Conservation (phyloP, 1,284 basidiomycete species). For the Inonotus obliquus region DNA sequence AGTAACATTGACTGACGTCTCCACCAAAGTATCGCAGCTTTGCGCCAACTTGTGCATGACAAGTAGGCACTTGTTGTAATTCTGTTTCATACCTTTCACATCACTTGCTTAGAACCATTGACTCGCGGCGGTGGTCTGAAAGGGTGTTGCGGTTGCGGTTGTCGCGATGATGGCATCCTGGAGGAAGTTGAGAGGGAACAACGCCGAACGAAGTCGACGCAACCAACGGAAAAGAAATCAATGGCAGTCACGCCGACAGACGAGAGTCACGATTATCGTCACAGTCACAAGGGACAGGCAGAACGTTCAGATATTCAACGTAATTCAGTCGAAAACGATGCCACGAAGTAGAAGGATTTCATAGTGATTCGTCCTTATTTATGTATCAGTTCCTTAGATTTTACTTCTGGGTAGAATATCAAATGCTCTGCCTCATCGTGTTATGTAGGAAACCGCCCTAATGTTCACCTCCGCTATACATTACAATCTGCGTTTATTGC, state of each 20-base stretch:
- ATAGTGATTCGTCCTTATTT: no score
- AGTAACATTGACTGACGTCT: not conserved
- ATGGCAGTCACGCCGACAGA: not conserved
- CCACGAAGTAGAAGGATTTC: not conserved
- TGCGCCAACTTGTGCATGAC: conserved; percentile 13
- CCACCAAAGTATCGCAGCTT: conserved; percentile 1
- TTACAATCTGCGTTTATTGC: no score
- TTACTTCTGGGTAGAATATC: no score
- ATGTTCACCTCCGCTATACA: no score
- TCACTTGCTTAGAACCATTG: not conserved
- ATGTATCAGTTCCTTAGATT: no score
- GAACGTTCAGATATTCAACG: no score
- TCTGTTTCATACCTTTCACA: not conserved
- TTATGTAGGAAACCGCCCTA: no score
- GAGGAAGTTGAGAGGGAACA: conserved; percentile 17
- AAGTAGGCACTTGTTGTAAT: not conserved
- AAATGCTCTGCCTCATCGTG: no score
- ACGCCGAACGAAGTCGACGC: not conserved
- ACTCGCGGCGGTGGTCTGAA: conserved; percentile 4
- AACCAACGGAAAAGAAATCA: not conserved
- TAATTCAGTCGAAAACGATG: no score
- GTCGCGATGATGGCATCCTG: conserved; percentile 4
- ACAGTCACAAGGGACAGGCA: not conserved
- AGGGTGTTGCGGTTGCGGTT: conserved; percentile 2
- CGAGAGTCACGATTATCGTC: not conserved